Evolutionary conservation across 1,284 basidiomycete genomes (phyloP), one percentile per base, ranked within the genome.

Genomic region (Kwoniella shivajii): DNA sequence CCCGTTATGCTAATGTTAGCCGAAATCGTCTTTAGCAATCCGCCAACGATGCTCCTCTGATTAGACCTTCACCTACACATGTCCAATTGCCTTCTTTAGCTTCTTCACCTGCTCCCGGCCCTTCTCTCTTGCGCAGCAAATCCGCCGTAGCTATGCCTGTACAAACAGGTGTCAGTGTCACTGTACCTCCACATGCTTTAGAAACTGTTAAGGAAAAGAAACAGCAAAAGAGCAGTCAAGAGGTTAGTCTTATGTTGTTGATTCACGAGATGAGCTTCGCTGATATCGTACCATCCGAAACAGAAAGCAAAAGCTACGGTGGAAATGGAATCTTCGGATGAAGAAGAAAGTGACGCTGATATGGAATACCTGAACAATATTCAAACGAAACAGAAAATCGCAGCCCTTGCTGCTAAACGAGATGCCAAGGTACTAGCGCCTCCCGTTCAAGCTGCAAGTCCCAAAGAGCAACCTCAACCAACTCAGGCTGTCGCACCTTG

Each of bases 71-170:
- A 0, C 68, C 72, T 2, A 74, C 72, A 0, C 67, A 68, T 37
- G 64, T 41, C 2, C 61, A 72, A 49, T 61, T 74, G n/a, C 53
- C 64, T 24, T 57, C 56, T 0, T 51, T 71, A 16, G 47, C 56
- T 13, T 50, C 54, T 31, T 69, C 71, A 16, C 72, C 71, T 9
- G 46, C 54, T 9, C 57, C 59, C 16, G 68, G 61, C 10, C 68
- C 67, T 4, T 56, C 45, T 13, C 53, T 74, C 3, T 50, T 74
- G 24, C 62, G 73, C 6, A 71, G 68, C 49, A 76, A 76, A 57
- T 74, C 72, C n/a, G 68, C 67, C 1, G 72, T 69, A 2, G 73
- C 75, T 3, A 66, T 74, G 56, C 75, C 75, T 11, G 69, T 76
- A 2, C 67, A 75, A 44, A 71, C 66, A 0, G 75, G 73, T 10